Conservation (phyloP, 768 basidiomycete species). For the Psilocybe subaeruginosa region DNA sequence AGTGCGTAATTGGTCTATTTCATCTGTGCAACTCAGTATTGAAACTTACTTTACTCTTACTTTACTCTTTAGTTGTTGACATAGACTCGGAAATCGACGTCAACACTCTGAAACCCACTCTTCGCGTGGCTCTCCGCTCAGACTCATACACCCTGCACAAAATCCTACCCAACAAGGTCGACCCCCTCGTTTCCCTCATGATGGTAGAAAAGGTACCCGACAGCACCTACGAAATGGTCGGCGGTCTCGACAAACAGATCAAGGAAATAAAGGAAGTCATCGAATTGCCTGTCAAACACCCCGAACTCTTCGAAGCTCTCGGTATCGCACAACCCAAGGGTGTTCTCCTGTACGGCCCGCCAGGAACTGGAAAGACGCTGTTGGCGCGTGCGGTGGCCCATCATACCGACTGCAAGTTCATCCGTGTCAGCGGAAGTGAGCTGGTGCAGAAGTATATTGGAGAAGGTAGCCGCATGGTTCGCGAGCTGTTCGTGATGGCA, state of each 20-base stretch:
- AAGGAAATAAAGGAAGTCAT: slow-evolving; percentile 98
- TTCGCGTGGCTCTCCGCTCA: slow-evolving; percentile 94
- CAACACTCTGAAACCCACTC: slow-evolving; percentile 74
- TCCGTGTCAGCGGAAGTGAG: slow-evolving; percentile 92
- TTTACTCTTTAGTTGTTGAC: slow-evolving; percentile 75
- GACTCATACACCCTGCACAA: slow-evolving; percentile 97
- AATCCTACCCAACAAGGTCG: slow-evolving; percentile 96
- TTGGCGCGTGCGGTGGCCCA: slow-evolving; percentile 95
- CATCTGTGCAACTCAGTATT: background rate
- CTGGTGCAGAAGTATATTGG: slow-evolving; percentile 99
- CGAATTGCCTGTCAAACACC: slow-evolving; percentile 96
- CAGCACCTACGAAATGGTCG: slow-evolving; percentile 99
- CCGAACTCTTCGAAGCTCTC: slow-evolving; percentile 93
- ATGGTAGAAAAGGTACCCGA: slow-evolving; percentile 99
- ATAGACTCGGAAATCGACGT: slow-evolving; percentile 88
- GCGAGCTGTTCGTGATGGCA: slow-evolving; percentile 98
- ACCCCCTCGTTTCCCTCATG: slow-evolving; percentile 98
- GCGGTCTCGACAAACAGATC: slow-evolving; percentile 97
- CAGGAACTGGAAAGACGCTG: slow-evolving; percentile 95
- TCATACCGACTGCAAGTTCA: slow-evolving; percentile 98
- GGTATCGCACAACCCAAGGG: slow-evolving; percentile 98
- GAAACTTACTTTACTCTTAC: background rate
- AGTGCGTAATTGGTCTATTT: slow-evolving; percentile 57
- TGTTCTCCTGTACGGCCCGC: slow-evolving; percentile 93
- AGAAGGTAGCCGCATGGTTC: slow-evolving; percentile 94